Evolutionary conservation across 768 basidiomycete genomes (phyloP).

Genomic region (Paxillus rubicundulus): DNA sequence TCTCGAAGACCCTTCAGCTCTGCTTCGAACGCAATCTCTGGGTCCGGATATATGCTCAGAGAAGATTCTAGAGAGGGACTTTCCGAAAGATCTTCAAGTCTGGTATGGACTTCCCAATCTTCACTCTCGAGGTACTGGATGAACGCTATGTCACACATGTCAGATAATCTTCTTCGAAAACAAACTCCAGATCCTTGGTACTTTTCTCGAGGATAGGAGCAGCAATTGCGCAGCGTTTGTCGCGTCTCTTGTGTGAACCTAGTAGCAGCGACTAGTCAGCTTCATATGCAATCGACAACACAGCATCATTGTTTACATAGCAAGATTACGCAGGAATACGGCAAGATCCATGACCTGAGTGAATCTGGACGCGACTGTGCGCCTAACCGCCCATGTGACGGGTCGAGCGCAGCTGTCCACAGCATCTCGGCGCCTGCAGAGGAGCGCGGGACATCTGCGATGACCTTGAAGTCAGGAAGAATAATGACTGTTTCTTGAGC

Average conservation of each 20-base stretch:
- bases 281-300: not conserved
- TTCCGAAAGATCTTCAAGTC: conserved; percentile 57
- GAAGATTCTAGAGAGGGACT: conserved; percentile 27
- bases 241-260: conserved; percentile 93
- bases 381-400: conserved; percentile 50
- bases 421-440: conserved; percentile 64
- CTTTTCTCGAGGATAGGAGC: conserved; percentile 81
- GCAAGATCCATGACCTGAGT: conserved; percentile 74
- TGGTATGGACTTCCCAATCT: conserved; percentile 75
- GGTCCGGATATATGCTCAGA: conserved; percentile 31
- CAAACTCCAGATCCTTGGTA: conserved; percentile 33
- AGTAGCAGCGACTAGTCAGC: conserved; percentile 2
- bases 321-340: conserved; percentile 87
- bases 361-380: conserved; percentile 41
- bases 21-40: conserved; percentile 52
- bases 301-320: conserved; percentile 60
- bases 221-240: conserved; percentile 87
- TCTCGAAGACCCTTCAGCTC: conserved; percentile 45
- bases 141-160: conserved; percentile 45
- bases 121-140: conserved; percentile 57
- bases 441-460: conserved; percentile 67
- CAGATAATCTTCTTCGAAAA: conserved; percentile 8
- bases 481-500: conserved; percentile 78
- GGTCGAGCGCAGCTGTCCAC: conserved; percentile 63
- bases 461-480: conserved; percentile 88